Percentiles rank a stretch among this genome's conserved stretches.
Evolutionary conservation across 495 filamentous ascomycete species (phyloP).

Genomic region (Penicillium riverlandense): DNA sequence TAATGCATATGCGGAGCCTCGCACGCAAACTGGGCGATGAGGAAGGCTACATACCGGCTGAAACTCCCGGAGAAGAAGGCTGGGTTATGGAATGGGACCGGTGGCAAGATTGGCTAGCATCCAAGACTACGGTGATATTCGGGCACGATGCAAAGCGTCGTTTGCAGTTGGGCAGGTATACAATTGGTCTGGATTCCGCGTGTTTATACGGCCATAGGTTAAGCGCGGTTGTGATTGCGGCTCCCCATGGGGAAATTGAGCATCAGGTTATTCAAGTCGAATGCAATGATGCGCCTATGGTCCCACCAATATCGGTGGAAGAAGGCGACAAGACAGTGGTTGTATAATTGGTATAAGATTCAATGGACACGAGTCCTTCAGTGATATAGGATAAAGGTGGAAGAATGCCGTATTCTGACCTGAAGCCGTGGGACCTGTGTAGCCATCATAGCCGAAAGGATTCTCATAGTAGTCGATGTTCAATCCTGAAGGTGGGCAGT

Average conservation of each 20-base stretch:
- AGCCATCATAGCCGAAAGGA: no score
- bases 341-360: no score
- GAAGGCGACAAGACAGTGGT: not conserved
- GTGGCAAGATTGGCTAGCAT: constrained; percentile 48
- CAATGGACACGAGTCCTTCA: no score
- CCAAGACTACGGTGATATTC: constrained; percentile 55
- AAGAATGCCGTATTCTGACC: no score
- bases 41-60: constrained; percentile 2
- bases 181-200: constrained; percentile 77
- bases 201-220: constrained; percentile 69
- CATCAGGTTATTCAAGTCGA: constrained; percentile 29
- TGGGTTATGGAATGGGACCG: constrained; percentile 27
- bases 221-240: constrained; percentile 68
- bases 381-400: no score
- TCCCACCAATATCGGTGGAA: not conserved
- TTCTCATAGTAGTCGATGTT: no score
- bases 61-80: constrained; percentile 11
- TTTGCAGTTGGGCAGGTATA: constrained; percentile 59
- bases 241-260: constrained; percentile 22
- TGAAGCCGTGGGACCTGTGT: no score
- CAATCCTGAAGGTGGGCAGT: no score
- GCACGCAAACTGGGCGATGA: constrained; percentile 33
- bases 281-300: constrained; percentile 15
- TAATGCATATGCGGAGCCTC: constrained; percentile 90
- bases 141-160: constrained; percentile 77